Evolutionary conservation across 768 basidiomycete genomes (phyloP), one percentile per base, ranked within the genome.

Genomic region (Suillus variegatus): DNA sequence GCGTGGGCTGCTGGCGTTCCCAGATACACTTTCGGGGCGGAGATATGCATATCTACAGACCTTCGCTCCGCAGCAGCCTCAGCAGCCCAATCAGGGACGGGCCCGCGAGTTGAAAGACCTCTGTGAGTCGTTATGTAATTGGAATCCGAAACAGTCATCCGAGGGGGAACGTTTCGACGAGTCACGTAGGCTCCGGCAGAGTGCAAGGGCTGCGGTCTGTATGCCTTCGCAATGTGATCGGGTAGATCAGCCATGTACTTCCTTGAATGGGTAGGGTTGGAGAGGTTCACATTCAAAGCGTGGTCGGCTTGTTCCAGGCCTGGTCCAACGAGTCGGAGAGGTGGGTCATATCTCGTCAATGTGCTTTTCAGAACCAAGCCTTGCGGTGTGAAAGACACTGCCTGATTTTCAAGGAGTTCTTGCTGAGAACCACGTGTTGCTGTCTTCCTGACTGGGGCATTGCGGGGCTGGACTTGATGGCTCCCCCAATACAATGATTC

Each of bases 311-410:
- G 54, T 35, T 55, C 54, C 32, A 35, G 18, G 20, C 32, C 18
- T 35, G 18, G 54, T 55, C 54, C 54, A n/a, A 35, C 54, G 54
- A 55, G 54, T 55, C 54, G 54, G 20, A 55, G 32, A n/a, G 54
- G 54, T 6, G 54, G 32, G 10, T 20, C 54, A 20, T 32, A 55
- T 20, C 6, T 35, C 20, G 32, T 13, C 32, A n/a, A 55, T 20
- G 18, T 32, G 12, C 54, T 55, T 35, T 55, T 55, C 54, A 20
- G 32, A 55, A 20, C 32, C 20, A 35, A 55, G 32, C 54, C 54
- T 35, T 55, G 54, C 5, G 54, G 54, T n/a, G 12, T 55, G 18
- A 35, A 55, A 20, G 54, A 55, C 20, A 5, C 32, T 2, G 54
- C 32, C 18, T 18, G 54, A 55, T 55, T 10, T 55, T 20, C 32